These are phyloP conservation scores for Boletus rubescentipes DNA, from an alignment of 768 basidiomycete genomes.

Conservation along the genomic window DNA sequence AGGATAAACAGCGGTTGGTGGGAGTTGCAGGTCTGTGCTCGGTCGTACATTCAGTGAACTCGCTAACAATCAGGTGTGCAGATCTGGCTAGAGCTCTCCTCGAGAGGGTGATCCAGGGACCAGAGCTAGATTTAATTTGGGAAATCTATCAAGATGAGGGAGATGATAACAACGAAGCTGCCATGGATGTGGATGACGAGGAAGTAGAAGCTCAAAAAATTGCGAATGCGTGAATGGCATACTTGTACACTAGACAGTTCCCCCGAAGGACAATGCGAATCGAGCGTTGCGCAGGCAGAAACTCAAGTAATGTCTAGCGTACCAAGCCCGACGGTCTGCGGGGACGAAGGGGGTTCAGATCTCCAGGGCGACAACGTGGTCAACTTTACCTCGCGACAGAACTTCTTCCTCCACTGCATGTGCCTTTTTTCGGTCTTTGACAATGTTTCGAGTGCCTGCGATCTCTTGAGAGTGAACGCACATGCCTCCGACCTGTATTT, in stretches of 20 bases:
- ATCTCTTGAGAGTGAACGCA: constrained; percentile 44
- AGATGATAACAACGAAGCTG: constrained; percentile 37
- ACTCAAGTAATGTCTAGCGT: constrained; percentile 17
- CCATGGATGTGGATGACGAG: constrained; percentile 57
- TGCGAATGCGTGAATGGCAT: constrained; percentile 13
- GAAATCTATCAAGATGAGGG: constrained; percentile 52
- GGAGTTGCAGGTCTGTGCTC: constrained; percentile 47
- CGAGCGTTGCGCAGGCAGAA: background rate
- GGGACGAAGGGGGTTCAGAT: background rate
- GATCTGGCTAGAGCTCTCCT: constrained; percentile 61
- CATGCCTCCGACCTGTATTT: constrained; percentile 57
- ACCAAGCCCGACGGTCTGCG: constrained; percentile 19
- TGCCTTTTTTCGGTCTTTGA: constrained; percentile 40
- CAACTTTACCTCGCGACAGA: constrained; percentile 47
- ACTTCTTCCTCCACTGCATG: constrained; percentile 55
- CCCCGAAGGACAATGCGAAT: background rate
- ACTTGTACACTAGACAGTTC: background rate
- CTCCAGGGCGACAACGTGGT: background rate
- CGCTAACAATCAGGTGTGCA: constrained; percentile 26
- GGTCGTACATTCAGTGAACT: background rate
- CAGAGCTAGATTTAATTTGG: constrained; percentile 67
- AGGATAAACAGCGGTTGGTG: constrained; percentile 42
- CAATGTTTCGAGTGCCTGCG: constrained; percentile 31
- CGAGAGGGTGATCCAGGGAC: constrained; percentile 69
- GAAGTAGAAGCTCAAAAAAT: constrained; percentile 41